Base-by-base conservation (phyloP, 176 grass and related monocot genomes). In the Hsuehochloa calcarea region DNA sequence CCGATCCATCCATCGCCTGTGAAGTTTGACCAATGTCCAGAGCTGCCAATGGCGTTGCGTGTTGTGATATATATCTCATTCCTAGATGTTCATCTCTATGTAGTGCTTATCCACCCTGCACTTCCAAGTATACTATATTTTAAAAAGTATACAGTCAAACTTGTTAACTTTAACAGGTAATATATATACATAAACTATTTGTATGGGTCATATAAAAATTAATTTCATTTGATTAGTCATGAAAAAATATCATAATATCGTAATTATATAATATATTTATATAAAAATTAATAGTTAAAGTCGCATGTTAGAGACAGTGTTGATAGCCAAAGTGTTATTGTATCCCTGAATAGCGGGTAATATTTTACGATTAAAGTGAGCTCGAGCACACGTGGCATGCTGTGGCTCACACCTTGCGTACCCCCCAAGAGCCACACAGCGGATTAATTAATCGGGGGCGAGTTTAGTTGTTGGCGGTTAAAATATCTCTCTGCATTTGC, bases 1-100 rank as follows among this genome's bases (percentile, higher is more conserved):
- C 38, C 38, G 12, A 80, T 49, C 20, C 44, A 43, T 38, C 4
- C 31, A 67, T 82, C 37, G 19, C 58, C 46, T 67, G 82, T 55
- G 72, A 84, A 22, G 60, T 77, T 84, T 85, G 82, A 66, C 82
- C 73, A 23, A 61, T 68, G 47, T 68, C 46, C 61, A 85, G 55
- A 12, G 47, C 61, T 14, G 47, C 82, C 82, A 85, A 84, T 76
- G 61, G 64, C 31, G 64, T 68, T 14, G 35, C 54, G 40, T 8
- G 6, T 12, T 10, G 37, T 35, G 14, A 5, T 65, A 60, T 15
- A 50, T 16, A 8, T 34, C 31, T 34, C 31, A 34, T 0, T 16
- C 12, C 35, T 50, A 44, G 38, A 22, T 22, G 62, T 67, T 35
- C 82, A 41, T 68, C 23, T 51, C 45, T 15, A 39, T 13, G 10